Percentiles rank a stretch among this genome's conserved stretches.
These are phyloP conservation scores for Dictyostelium gargantuum DNA, from an alignment of 208 protist species.

Conservation along the genomic window DNA sequence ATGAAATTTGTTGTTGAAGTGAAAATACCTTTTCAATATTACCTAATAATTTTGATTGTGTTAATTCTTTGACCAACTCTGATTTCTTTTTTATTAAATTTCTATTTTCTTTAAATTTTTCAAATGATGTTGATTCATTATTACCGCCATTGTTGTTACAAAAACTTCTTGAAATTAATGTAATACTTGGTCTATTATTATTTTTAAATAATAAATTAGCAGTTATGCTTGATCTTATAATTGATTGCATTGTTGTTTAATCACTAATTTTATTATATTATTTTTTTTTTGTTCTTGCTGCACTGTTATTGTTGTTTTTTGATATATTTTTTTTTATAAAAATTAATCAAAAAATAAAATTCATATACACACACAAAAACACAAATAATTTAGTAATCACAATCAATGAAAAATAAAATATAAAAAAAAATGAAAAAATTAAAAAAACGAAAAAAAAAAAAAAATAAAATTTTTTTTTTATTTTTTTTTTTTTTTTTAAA, in stretches of 20 bases:
- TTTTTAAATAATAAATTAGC: neutral
- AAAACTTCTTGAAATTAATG: neutral
- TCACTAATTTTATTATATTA: neutral
- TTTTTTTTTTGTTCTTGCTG: neutral
- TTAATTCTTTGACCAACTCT: neutral
- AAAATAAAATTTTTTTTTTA: too few species aligned
- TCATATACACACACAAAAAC: too few species aligned
- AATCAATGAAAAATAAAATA: too few species aligned
- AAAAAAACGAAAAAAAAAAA: too few species aligned
- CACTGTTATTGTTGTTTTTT: too few species aligned
- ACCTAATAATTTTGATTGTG: neutral
- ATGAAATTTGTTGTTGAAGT: neutral
- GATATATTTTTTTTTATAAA: too few species aligned
- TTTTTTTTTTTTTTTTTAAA: too few species aligned
- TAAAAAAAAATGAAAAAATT: too few species aligned
- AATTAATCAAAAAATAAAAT: too few species aligned
- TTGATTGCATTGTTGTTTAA: neutral
- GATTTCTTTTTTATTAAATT: neutral
- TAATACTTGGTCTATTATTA: neutral
- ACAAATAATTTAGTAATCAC: too few species aligned
- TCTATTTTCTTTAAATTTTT: constrained; percentile 18
- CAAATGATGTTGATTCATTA: neutral
- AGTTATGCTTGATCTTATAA: neutral
- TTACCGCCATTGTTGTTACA: neutral
- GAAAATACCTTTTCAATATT: neutral